Percentiles rank a stretch among this genome's conserved stretches.
Evolutionary conservation across 75 land plant species (phyloP).

Genomic region (Picea sitchensis): DNA sequence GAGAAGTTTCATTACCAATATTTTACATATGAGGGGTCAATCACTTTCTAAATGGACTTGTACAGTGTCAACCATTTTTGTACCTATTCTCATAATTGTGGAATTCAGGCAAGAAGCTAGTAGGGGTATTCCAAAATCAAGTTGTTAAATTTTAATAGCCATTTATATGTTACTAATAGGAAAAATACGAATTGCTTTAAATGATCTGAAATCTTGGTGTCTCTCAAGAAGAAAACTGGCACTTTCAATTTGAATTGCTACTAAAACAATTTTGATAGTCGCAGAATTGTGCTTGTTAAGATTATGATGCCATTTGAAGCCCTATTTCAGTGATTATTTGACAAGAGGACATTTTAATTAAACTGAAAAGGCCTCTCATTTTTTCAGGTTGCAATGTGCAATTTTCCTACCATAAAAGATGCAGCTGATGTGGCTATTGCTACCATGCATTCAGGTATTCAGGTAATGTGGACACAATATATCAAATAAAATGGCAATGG

Average conservation of each 20-base stretch:
- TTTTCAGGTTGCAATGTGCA: slow-evolving; percentile 96
- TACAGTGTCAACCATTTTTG: neutral
- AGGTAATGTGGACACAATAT: slow-evolving; percentile 42
- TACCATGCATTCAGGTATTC: slow-evolving; percentile 96
- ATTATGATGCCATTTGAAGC: neutral
- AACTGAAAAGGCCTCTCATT: neutral
- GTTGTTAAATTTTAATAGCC: neutral
- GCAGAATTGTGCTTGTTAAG: neutral
- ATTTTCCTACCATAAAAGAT: slow-evolving; percentile 82
- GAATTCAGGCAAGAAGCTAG: neutral
- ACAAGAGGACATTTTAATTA: neutral
- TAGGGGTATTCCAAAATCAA: neutral
- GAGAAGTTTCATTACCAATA: neutral
- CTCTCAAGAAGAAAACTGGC: no score
- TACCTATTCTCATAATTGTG: neutral
- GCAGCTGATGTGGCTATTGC: slow-evolving; percentile 99
- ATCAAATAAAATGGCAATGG: neutral
- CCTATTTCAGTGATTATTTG: neutral
- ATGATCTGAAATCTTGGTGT: neutral
- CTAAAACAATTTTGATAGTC: neutral
- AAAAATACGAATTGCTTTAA: neutral
- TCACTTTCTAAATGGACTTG: neutral
- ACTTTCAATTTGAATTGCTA: neutral
- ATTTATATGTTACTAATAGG: neutral
- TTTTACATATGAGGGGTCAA: neutral